Percentiles rank a stretch among this genome's conserved stretches.
These are phyloP conservation scores for Elaeagnus macrophylla DNA, from an alignment of 306 rosid genomes.

Conservation along the genomic window DNA sequence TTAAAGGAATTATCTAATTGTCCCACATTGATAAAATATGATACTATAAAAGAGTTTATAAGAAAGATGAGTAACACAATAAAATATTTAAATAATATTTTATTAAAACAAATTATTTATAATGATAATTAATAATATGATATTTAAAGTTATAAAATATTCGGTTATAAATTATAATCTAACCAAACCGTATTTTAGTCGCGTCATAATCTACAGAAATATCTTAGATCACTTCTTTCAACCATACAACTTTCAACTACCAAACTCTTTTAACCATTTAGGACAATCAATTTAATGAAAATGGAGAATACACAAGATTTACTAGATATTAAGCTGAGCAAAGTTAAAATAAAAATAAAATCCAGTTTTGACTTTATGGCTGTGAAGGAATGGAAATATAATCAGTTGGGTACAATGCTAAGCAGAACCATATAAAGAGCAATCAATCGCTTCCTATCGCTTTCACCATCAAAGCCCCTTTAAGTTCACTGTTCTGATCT, in stretches of 20 bases:
- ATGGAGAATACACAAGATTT: not conserved
- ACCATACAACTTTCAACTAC: slow-evolving; percentile 27
- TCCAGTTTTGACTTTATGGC: not conserved
- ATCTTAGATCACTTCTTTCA: not conserved
- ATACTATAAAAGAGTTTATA: too few species aligned
- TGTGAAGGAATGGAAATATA: too few species aligned
- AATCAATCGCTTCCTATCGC: slow-evolving; percentile 35
- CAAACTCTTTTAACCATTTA: slow-evolving; percentile 9
- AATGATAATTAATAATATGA: too few species aligned
- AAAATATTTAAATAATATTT: too few species aligned
- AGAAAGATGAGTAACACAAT: too few species aligned
- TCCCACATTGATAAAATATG: too few species aligned
- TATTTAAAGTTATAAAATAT: too few species aligned
- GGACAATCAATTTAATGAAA: not conserved
- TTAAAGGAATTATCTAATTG: too few species aligned
- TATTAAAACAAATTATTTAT: too few species aligned
- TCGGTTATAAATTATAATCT: too few species aligned
- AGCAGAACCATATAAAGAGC: slow-evolving; percentile 10
- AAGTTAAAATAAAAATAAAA: not conserved
- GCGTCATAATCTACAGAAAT: too few species aligned
- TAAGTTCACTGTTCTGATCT: slow-evolving; percentile 32
- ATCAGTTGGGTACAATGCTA: not conserved
- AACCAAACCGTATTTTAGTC: too few species aligned
- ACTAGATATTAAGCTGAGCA: not conserved
- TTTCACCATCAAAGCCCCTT: slow-evolving; percentile 38